Evolutionary conservation across 2,329 filamentous ascomycete species (phyloP), one percentile per base, ranked within the genome.

Genomic region (Pleurostoma richardsiae): DNA sequence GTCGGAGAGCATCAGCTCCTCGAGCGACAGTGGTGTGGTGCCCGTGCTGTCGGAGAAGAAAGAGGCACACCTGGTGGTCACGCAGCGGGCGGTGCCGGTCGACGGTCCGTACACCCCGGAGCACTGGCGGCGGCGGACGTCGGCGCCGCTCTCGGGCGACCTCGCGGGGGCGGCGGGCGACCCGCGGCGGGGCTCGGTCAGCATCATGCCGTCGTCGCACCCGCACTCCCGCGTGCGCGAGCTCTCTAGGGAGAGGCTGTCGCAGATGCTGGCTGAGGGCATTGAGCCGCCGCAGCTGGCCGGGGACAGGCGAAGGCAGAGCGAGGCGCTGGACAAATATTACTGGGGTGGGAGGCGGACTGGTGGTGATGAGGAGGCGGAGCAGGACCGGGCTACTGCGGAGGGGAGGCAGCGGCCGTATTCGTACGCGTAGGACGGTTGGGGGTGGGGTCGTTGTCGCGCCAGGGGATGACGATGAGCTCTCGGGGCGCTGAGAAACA

Each of bases 111-210:
- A 42, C 10, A 45, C 42, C 27, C 40, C 48, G 6, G 38, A 42
- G 11, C 33, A 39, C 10, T 10, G 48, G 50, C 33, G 38, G 50
- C 42, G 40, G 50, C 45, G 8, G 50, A 50, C 27, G 49, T 50
- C 19, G 50, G 47, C 3, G 50, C 47, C 29, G 50, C 50, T 1
- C 38, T 47, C 4, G 50, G 50, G 8, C 50, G 47, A 5, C 43
- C 28, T 19, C 43, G 50, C 39, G 38, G 50, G 10, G 44, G 49
- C 26, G 48, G 50, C 6, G 50, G 47, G 3, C 47, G 19, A 19
- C 19, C 19, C 19, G 19, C 19, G 19, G 19, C 2, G 19, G 19
- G 19, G 19, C 2, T 19, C 19, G 19, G 19, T 19, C 19, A 2
- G 33, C 33, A 36, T 36, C 33, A 36, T 36, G n/a, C 8, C 33